Evolutionary conservation across 371 early-diverging fungal genomes (phyloP).

Genomic region (Chytridiales sp.): DNA sequence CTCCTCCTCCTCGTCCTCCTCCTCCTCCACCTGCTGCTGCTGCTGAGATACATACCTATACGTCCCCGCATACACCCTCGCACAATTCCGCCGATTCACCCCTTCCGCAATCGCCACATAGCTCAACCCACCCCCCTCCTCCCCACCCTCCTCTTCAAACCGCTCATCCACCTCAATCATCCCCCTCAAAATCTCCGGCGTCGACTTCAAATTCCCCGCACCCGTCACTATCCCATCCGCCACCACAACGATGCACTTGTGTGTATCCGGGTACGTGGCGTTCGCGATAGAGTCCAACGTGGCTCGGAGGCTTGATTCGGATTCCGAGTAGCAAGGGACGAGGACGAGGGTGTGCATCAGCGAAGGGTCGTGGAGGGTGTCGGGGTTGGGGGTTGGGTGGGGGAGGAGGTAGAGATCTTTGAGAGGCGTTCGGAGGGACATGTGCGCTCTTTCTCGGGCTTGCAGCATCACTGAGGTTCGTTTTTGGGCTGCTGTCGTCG

Average conservation of each 20-base stretch:
- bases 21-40: too few species aligned
- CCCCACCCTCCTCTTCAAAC: too few species aligned
- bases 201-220: conserved; percentile 34
- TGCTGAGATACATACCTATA: too few species aligned
- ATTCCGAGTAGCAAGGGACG: conserved; percentile 47
- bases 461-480: background rate
- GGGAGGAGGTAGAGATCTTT: conserved; percentile 1
- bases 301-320: conserved; percentile 71
- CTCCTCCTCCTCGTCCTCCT: too few species aligned
- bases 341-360: conserved; percentile 68
- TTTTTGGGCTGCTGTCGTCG: background rate
- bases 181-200: conserved; percentile 35
- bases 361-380: conserved; percentile 2
- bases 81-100: conserved; percentile 88
- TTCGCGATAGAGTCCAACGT: conserved; percentile 90
- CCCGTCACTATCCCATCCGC: conserved; percentile 46
- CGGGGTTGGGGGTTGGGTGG: background rate
- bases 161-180: conserved; percentile 40
- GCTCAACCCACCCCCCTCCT: conserved; percentile 27
- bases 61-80: conserved; percentile 88
- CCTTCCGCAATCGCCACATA: conserved; percentile 96
- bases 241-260: conserved; percentile 46
- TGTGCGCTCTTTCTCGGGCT: background rate
- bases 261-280: conserved; percentile 79
- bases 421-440: background rate